Percentiles rank a stretch among this genome's conserved stretches.
Conservation (phyloP, 176 grass and related monocot species). For the Stipa capillata region DNA sequence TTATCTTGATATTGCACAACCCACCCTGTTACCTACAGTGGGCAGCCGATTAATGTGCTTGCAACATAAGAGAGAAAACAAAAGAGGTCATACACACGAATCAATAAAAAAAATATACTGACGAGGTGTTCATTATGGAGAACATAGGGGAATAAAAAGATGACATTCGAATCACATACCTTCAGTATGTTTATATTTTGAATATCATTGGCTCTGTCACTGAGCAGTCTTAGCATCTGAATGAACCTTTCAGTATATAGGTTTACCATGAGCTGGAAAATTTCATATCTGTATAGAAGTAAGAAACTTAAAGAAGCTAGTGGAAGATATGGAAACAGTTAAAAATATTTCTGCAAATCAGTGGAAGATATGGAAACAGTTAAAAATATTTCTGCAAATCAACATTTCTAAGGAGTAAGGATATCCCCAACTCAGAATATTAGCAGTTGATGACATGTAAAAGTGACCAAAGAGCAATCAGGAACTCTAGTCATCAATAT, state of each 20-base stretch:
- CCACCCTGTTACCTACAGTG: conserved; percentile 92
- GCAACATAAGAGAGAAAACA: conserved; percentile 4
- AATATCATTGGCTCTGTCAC: conserved; percentile 91
- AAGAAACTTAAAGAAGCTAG: conserved; percentile 17
- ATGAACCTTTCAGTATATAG: conserved; percentile 93
- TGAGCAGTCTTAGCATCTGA: conserved; percentile 94
- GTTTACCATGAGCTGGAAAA: conserved; percentile 99
- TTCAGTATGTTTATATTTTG: conserved; percentile 98
- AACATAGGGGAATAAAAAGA: not conserved
- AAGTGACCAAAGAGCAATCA: conserved; percentile 4
- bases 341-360: too few relatives aligned
- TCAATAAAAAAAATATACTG: conserved; percentile 11
- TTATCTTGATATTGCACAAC: conserved; percentile 98
- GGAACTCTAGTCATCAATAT: not conserved
- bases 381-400: too few relatives aligned
- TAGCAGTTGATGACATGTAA: not conserved
- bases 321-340: conserved; percentile 6
- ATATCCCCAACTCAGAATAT: too few relatives aligned
- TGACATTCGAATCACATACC: conserved; percentile 35
- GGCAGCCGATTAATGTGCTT: conserved; percentile 22
- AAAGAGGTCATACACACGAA: too few relatives aligned
- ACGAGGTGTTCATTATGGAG: not conserved
- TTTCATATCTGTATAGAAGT: conserved; percentile 76
- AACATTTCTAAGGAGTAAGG: too few relatives aligned
- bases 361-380: conserved; percentile 4